Evolutionary conservation across 257 asterid species (phyloP).

Genomic region (Lavandula angustifolia): DNA sequence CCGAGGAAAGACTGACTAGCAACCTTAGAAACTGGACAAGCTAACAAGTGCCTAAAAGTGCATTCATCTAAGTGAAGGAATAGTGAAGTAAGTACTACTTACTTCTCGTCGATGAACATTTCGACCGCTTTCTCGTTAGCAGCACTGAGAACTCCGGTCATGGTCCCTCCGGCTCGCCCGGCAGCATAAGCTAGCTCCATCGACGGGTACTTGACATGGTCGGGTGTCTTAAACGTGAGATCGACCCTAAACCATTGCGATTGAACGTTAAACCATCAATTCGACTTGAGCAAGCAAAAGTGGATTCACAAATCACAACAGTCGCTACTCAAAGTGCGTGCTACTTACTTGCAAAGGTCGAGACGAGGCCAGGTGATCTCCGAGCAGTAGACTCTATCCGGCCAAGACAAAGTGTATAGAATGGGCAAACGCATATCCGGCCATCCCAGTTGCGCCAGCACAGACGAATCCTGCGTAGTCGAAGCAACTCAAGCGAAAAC

Average conservation of each 20-base stretch:
- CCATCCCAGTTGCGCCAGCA: constrained; percentile 94
- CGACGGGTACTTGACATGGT: constrained; percentile 93
- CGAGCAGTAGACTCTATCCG: constrained; percentile 81
- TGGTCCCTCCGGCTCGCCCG: constrained; percentile 97
- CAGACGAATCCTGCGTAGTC: constrained; percentile 62
- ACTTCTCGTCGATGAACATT: constrained; percentile 81
- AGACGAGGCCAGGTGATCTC: constrained; percentile 99
- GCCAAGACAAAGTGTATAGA: constrained; percentile 96
- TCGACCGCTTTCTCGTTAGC: constrained; percentile 99
- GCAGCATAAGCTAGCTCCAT: constrained; percentile 98
- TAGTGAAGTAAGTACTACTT: constrained; percentile 28
- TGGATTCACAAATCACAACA: constrained; percentile 8
- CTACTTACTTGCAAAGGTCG: constrained; percentile 91
- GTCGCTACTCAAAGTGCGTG: not conserved
- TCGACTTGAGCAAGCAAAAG: not conserved
- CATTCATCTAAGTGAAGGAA: not conserved
- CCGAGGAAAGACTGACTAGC: too few relatives aligned
- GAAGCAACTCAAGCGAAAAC: too few relatives aligned
- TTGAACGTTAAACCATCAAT: constrained; percentile 6
- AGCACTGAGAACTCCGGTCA: constrained; percentile 99
- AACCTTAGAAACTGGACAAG: too few relatives aligned
- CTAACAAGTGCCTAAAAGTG: too few relatives aligned
- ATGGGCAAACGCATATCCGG: constrained; percentile 98
- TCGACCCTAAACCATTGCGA: constrained; percentile 59
- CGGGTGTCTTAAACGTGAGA: constrained; percentile 82